Percentiles rank a stretch among this genome's conserved stretches.
Conservation (phyloP, 2,329 filamentous ascomycete genomes). For the Fusarium haematococcum region DNA sequence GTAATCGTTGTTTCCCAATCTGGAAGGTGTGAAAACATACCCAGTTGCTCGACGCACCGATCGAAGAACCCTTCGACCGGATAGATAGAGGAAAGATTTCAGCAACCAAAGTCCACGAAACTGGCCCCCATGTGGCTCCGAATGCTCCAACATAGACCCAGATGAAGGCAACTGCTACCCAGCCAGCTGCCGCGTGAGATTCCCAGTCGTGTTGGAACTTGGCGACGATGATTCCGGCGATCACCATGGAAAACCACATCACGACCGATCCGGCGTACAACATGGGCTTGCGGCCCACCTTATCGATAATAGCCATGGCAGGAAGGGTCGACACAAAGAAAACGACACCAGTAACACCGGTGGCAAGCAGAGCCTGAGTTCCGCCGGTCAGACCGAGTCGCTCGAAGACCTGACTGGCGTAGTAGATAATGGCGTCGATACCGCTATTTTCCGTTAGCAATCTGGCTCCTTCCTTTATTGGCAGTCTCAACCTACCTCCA, state of each 20-base stretch:
- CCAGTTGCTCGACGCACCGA: constrained; percentile 59
- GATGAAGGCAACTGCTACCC: constrained; percentile 52
- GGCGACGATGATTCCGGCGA: constrained; percentile 34
- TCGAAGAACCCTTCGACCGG: constrained; percentile 57
- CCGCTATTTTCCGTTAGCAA: constrained; percentile 1
- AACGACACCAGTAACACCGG: constrained; percentile 77
- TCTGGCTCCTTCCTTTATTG: neutral
- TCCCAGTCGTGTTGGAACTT: constrained; percentile 42
- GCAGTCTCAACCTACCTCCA: constrained; percentile 42
- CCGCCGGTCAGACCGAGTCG: constrained; percentile 71
- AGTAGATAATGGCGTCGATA: constrained; percentile 56
- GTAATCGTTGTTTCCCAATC: neutral
- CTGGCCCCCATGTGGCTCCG: constrained; percentile 58
- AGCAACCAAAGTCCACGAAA: constrained; percentile 61
- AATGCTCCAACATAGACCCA: constrained; percentile 64
- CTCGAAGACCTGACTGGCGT: constrained; percentile 68
- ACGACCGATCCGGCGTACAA: constrained; percentile 52
- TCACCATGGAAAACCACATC: constrained; percentile 47
- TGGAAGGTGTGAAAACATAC: neutral
- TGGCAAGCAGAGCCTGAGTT: constrained; percentile 72
- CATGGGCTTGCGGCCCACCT: constrained; percentile 55
- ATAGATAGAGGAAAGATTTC: constrained; percentile 61
- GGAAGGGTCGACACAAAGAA: constrained; percentile 64
- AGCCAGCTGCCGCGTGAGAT: constrained; percentile 51
- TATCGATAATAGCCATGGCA: constrained; percentile 54